Conservation (phyloP, 176 grass and related monocot genomes). For the Carex pumila region DNA sequence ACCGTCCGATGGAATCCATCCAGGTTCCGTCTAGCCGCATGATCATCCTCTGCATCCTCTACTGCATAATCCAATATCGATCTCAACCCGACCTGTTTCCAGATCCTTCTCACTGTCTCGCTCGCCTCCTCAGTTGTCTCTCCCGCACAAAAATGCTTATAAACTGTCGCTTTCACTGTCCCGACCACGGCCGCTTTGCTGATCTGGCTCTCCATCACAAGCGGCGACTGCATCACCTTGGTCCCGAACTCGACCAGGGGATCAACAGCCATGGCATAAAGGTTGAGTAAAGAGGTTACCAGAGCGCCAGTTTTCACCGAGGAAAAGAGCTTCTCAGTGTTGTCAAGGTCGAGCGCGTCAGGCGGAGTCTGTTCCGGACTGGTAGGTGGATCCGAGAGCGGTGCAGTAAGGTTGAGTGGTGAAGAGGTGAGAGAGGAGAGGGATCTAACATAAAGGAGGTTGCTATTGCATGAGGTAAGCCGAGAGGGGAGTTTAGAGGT, state of each 20-base stretch:
- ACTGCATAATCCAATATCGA: conserved; percentile 83
- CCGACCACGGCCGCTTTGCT: conserved; percentile 11
- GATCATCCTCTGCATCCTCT: conserved; percentile 74
- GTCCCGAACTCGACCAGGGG: conserved; percentile 54
- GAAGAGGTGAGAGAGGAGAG: conserved; percentile 24
- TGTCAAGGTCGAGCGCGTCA: conserved; percentile 30
- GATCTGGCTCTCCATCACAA: conserved; percentile 27
- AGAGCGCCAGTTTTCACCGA: conserved; percentile 42
- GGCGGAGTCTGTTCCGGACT: not conserved
- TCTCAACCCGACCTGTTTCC: conserved; percentile 36
- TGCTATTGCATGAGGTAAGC: conserved; percentile 29
- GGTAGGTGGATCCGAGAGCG: conserved; percentile 19
- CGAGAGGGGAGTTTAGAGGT: conserved; percentile 6
- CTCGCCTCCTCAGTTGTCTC: conserved; percentile 62
- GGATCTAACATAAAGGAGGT: conserved; percentile 34
- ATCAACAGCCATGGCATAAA: conserved; percentile 49
- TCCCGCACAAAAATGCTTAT: conserved; percentile 66
- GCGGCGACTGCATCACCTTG: conserved; percentile 33
- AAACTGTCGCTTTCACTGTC: conserved; percentile 52
- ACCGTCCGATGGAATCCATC: conserved; percentile 50
- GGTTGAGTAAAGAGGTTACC: conserved; percentile 46
- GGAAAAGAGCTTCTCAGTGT: conserved; percentile 58
- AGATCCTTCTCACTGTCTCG: conserved; percentile 38
- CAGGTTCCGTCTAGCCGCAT: conserved; percentile 56
- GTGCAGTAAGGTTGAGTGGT: conserved; percentile 35